Evolutionary conservation across 139 green algal genomes (phyloP).

Genomic region (Zygnema cylindricum): DNA sequence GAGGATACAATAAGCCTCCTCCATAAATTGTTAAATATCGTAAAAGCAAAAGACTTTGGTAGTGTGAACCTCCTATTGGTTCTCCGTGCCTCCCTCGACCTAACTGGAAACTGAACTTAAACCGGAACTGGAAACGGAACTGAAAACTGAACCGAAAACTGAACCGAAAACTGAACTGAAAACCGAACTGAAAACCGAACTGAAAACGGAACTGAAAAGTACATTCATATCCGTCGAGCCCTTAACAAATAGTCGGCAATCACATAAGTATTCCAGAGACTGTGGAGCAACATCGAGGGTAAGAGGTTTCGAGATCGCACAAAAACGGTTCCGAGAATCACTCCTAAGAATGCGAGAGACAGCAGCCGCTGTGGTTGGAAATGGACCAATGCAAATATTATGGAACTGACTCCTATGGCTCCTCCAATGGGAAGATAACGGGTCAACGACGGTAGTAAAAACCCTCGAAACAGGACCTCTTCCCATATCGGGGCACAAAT

Average conservation of each 20-base stretch:
- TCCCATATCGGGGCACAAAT: conserved; percentile 91
- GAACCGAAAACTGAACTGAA: no score
- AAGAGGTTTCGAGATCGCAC: conserved; percentile 79
- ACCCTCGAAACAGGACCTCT: conserved; percentile 93
- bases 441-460: conserved; percentile 85
- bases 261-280: conserved; percentile 81
- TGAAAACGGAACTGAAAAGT: no score
- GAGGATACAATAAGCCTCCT: no score
- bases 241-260: conserved; percentile 59
- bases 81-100: no score
- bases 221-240: background rate
- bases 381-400: conserved; percentile 87
- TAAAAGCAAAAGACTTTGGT: no score
- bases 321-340: conserved; percentile 82
- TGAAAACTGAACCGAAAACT: no score
- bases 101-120: no score
- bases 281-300: conserved; percentile 79
- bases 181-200: no score
- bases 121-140: no score
- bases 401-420: conserved; percentile 65
- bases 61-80: no score
- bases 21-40: no score
- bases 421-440: conserved; percentile 71
- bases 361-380: conserved; percentile 84
- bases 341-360: conserved; percentile 85